Evolutionary conservation across 192 early-diverging fungal genomes (phyloP).

Genomic region (Podila verticillata): DNA sequence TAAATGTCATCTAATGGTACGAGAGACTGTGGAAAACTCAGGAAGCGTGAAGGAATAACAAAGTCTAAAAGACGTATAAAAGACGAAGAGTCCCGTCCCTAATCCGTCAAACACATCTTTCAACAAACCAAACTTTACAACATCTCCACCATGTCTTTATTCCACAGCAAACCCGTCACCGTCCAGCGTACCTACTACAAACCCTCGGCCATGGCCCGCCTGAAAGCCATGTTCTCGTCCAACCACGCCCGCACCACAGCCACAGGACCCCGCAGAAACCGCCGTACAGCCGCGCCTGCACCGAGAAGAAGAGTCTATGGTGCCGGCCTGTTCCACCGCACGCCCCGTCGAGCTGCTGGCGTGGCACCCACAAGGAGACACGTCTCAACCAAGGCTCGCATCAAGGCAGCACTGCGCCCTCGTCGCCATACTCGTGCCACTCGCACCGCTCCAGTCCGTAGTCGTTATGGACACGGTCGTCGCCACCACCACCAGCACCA

Average conservation of each 20-base stretch:
- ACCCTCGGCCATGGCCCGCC: constrained; percentile 26
- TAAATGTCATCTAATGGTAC: no score
- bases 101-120: no score
- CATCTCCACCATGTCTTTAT: constrained; percentile 23
- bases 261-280: not conserved
- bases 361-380: constrained; percentile 1
- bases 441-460: not conserved
- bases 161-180: constrained; percentile 25
- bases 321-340: constrained; percentile 9
- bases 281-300: not conserved
- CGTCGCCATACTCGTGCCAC: constrained; percentile 1
- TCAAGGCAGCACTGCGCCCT: constrained; percentile 15
- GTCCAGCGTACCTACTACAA: constrained; percentile 37
- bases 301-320: constrained; percentile 12
- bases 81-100: no score
- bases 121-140: not conserved
- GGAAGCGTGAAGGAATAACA: no score
- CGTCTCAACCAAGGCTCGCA: not conserved
- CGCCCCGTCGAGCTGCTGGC: constrained; percentile 4
- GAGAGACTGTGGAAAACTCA: no score
- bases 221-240: constrained; percentile 21
- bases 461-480: not conserved
- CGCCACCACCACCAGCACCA: constrained; percentile 7
- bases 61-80: no score
- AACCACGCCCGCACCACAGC: not conserved